phyloP scores from a whole-genome alignment of 2,329 filamentous ascomycete genomes.

The Phaeomoniella chlamydospora region DNA sequence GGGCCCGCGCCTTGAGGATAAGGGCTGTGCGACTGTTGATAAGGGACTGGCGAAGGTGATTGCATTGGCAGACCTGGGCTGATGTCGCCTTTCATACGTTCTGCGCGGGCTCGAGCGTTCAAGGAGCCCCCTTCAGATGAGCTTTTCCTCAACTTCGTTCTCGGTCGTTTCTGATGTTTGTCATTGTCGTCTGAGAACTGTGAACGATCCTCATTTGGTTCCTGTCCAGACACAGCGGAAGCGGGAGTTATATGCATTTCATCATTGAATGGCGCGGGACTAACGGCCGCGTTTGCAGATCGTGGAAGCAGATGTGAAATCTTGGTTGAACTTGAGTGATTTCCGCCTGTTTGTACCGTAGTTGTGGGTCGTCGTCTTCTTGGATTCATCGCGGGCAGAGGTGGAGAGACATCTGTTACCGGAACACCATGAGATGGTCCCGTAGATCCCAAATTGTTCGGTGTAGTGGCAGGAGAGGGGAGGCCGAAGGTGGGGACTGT shows the following conservation, averaged over 20 bases:
- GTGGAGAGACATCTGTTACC: constrained; percentile 25
- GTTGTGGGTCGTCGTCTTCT: constrained; percentile 35
- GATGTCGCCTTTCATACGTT: neutral
- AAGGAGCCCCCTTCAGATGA: constrained; percentile 36
- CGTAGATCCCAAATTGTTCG: too few relatives aligned
- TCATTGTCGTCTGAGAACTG: constrained; percentile 28
- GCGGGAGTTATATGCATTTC: constrained; percentile 3
- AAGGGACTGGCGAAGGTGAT: neutral
- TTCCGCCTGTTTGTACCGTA: constrained; percentile 17
- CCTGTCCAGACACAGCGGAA: constrained; percentile 1
- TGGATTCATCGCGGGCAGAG: constrained; percentile 46
- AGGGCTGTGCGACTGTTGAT: too few relatives aligned
- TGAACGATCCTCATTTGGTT: constrained; percentile 20
- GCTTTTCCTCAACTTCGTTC: constrained; percentile 29
- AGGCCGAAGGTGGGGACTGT: constrained; percentile 44
- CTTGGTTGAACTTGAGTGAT: constrained; percentile 2
- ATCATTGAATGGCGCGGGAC: constrained; percentile 5
- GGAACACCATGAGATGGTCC: too few relatives aligned
- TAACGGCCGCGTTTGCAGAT: neutral
- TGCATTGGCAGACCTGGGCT: neutral
- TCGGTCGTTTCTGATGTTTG: constrained; percentile 17
- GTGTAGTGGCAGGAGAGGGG: too few relatives aligned
- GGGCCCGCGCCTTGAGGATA: neutral
- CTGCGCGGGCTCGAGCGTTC: constrained; percentile 24
- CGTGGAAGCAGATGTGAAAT: neutral